phyloP scores from a whole-genome alignment of 2,329 filamentous ascomycete genomes.

The Pseudogymnoascus verrucosus region DNA sequence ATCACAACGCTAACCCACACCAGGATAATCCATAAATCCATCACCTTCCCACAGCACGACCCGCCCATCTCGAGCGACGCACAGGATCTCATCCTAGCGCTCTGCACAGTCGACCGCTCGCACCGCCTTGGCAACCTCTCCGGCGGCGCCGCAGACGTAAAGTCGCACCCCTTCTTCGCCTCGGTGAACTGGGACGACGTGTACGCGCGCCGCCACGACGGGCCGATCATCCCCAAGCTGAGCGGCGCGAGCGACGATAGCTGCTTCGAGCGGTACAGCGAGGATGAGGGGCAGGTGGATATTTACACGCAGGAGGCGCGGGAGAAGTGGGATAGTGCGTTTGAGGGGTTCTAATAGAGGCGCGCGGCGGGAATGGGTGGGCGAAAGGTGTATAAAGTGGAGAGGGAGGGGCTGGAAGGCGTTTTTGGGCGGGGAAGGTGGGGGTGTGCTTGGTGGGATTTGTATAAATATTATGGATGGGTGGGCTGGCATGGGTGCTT shows the following conservation, averaged over 20 bases:
- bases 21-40: conserved; percentile 71
- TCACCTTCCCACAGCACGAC: conserved; percentile 64
- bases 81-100: conserved; percentile 64
- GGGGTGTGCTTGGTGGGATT: neutral
- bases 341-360: conserved; percentile 55
- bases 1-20: neutral
- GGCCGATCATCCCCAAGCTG: conserved; percentile 69
- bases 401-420: neutral
- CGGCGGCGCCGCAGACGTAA: conserved; percentile 64
- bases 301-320: conserved; percentile 62
- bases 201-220: conserved; percentile 52
- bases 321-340: conserved; percentile 61
- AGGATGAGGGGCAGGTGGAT: conserved; percentile 49
- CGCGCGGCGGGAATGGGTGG: neutral
- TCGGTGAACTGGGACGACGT: conserved; percentile 68
- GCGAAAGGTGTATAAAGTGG: neutral
- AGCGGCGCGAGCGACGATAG: conserved; percentile 65
- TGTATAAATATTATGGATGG: conserved; percentile 2
- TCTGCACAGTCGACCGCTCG: conserved; percentile 73
- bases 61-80: conserved; percentile 58
- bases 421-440: neutral
- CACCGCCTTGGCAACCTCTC: conserved; percentile 71
- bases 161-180: conserved; percentile 67
- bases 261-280: conserved; percentile 75
- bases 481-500: neutral